Evolutionary conservation across 2,329 filamentous ascomycete species (phyloP).

Genomic region (Thelonectria rubi): DNA sequence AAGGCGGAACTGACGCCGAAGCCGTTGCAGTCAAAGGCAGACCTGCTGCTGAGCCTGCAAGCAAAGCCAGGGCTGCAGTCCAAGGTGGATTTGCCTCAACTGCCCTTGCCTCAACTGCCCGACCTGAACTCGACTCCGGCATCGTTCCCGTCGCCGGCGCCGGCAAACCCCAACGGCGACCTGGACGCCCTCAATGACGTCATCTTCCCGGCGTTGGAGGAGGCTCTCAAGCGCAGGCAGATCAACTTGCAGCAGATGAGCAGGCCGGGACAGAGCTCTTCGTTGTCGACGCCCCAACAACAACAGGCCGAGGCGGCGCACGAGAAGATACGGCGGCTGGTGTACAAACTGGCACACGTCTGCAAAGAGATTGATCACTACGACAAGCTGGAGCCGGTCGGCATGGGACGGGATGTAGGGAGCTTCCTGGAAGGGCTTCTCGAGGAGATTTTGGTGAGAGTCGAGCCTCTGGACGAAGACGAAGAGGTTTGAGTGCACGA

Average conservation of each 20-base stretch:
- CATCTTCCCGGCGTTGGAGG: conserved; percentile 90
- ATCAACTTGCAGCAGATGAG: conserved; percentile 65
- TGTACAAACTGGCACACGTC: conserved; percentile 82
- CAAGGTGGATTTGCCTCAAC: neutral
- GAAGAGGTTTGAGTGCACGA: conserved; percentile 47
- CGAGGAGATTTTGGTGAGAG: conserved; percentile 91
- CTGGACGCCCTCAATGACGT: conserved; percentile 90
- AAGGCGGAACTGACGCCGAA: neutral
- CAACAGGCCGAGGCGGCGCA: conserved; percentile 78
- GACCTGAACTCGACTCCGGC: conserved; percentile 51
- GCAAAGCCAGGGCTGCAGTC: neutral
- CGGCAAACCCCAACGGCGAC: conserved; percentile 70
- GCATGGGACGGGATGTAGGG: conserved; percentile 90
- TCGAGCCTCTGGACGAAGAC: conserved; percentile 87
- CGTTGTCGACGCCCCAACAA: conserved; percentile 66
- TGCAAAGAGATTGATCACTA: conserved; percentile 91
- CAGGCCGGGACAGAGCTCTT: conserved; percentile 50
- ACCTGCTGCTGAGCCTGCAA: neutral
- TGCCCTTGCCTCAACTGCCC: conserved; percentile 29
- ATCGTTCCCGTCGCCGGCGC: conserved; percentile 65
- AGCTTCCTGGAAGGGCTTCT: conserved; percentile 91
- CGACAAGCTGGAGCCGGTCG: conserved; percentile 86
- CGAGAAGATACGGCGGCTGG: conserved; percentile 81
- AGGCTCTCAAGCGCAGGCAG: conserved; percentile 84
- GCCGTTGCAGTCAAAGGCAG: neutral